These are phyloP conservation scores for Hypoxylon sp. DNA, from an alignment of 2,329 filamentous ascomycete genomes.

Conservation along the genomic window DNA sequence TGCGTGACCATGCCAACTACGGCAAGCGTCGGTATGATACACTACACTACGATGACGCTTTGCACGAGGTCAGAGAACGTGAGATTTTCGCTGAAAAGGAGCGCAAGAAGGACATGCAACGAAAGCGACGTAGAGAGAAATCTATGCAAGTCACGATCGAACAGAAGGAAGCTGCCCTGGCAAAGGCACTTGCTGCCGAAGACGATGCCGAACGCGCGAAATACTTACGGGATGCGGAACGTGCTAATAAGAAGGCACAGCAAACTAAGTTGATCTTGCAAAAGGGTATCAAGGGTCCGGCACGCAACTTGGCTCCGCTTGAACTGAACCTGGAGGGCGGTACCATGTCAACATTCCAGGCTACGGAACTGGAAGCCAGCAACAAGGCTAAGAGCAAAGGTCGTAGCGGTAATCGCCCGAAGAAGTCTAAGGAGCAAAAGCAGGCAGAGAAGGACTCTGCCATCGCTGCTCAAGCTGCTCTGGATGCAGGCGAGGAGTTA, in stretches of 20 bases:
- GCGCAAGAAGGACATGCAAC: slow-evolving; percentile 99
- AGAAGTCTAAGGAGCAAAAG: slow-evolving; percentile 92
- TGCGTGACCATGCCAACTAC: slow-evolving; percentile 76
- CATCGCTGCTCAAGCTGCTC: slow-evolving; percentile 86
- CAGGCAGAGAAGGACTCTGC: slow-evolving; percentile 86
- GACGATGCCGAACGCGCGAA: slow-evolving; percentile 87
- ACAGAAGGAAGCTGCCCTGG: slow-evolving; percentile 86
- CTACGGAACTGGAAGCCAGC: slow-evolving; percentile 69
- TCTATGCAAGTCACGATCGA: slow-evolving; percentile 95
- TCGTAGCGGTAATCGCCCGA: slow-evolving; percentile 77
- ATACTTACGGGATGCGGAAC: slow-evolving; percentile 86
- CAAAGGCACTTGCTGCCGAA: slow-evolving; percentile 81
- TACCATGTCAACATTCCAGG: slow-evolving; percentile 86
- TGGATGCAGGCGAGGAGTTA: slow-evolving; percentile 83
- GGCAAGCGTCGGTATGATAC: slow-evolving; percentile 84
- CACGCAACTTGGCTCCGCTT: slow-evolving; percentile 75
- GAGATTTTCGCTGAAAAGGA: slow-evolving; percentile 97
- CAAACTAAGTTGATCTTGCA: slow-evolving; percentile 90
- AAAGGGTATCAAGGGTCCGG: slow-evolving; percentile 86
- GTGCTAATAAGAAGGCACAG: slow-evolving; percentile 92
- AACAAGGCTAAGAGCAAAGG: slow-evolving; percentile 65
- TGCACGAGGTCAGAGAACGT: slow-evolving; percentile 88
- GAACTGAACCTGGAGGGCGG: slow-evolving; percentile 88
- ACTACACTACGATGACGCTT: slow-evolving; percentile 82
- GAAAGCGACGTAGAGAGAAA: slow-evolving; percentile 94